Evolutionary conservation across 768 basidiomycete species (phyloP), one percentile per base, ranked within the genome.

Genomic region (Russula virescens): DNA sequence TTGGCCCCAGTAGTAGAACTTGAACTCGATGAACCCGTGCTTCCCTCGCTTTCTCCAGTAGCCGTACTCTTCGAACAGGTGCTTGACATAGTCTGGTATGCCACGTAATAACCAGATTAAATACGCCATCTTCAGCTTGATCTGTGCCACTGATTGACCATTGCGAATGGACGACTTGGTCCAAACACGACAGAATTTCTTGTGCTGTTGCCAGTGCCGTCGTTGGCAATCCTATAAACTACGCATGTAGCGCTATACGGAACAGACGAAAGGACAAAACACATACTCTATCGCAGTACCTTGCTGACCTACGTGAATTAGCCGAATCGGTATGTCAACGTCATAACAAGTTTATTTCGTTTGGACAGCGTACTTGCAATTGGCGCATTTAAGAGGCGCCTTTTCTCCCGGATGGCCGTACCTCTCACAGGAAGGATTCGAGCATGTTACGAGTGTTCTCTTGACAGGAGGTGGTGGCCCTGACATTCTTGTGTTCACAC

Each of bases 41-140:
- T 46, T 49, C 21, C 35, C 58, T 45, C 31, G 42, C 40, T 47
- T 53, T 46, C 57, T 60, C 56, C 61, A 63, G 25, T 66, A 54
- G 43, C 14, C 45, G 42, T 66, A 62, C 43, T 66, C 63, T 31
- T 61, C 54, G 34, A 68, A 69, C 64, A 69, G 26, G 54, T 55
- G 46, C n/a, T 38, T 49, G 51, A 48, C 50, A 28, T 63, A 65
- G 40, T 61, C 55, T 8, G 68, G 61, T 38, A 69, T 58, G 26
- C 68, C 68, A 13, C 68, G 68, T 16, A 69, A 21, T 23, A 69
- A 55, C 68, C 68, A 69, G 48, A 69, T 68, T 35, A 69, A 50
- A 31, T 64, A 25, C 14, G 62, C 57, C 68, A 69, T 69, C 54
- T 66, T 63, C 48, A 57, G 46, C 52, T 68, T 69, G 50, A 69